These are phyloP conservation scores for Carex pumila DNA, from an alignment of 176 grass and related monocot genomes.

Conservation along the genomic window DNA sequence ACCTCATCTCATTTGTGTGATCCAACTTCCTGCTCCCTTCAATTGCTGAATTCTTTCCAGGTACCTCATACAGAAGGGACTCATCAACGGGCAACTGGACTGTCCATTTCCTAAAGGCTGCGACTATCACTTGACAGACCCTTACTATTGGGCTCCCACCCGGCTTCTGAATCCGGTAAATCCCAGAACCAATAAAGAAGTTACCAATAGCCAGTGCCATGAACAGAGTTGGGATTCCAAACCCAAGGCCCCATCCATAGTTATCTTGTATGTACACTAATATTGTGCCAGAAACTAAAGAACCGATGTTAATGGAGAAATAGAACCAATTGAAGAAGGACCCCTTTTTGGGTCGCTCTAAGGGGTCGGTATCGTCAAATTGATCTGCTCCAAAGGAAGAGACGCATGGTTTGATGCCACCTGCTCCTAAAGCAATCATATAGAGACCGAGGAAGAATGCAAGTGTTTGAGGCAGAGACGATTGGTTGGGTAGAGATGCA, in stretches of 20 bases:
- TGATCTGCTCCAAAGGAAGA: slow-evolving; percentile 63
- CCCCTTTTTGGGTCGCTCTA: slow-evolving; percentile 34
- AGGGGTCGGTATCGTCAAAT: slow-evolving; percentile 37
- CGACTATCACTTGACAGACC: slow-evolving; percentile 49
- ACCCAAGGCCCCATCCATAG: slow-evolving; percentile 69
- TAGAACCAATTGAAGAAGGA: slow-evolving; percentile 90
- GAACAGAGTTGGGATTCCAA: slow-evolving; percentile 61
- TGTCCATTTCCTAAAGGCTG: slow-evolving; percentile 42
- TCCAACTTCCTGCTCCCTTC: slow-evolving; percentile 44
- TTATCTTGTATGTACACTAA: slow-evolving; percentile 78
- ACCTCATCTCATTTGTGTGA: slow-evolving; percentile 47
- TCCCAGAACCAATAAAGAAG: slow-evolving; percentile 54
- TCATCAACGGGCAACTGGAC: slow-evolving; percentile 26
- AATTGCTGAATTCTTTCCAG: slow-evolving; percentile 28
- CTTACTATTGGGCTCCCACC: slow-evolving; percentile 55
- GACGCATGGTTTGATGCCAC: slow-evolving; percentile 55
- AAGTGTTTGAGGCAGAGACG: background rate
- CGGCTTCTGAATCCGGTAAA: slow-evolving; percentile 62
- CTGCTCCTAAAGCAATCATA: slow-evolving; percentile 46
- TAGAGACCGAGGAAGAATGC: slow-evolving; percentile 45
- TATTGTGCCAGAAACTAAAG: slow-evolving; percentile 48
- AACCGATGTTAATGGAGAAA: slow-evolving; percentile 72
- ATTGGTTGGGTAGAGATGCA: background rate
- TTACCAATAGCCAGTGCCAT: slow-evolving; percentile 50
- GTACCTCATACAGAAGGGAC: slow-evolving; percentile 49